A percentile compares a stretch with the other conserved stretches of the same genome.
phyloP scores from a whole-genome alignment of 2,329 filamentous ascomycete genomes.

The Pseudogymnoascus sp. region DNA sequence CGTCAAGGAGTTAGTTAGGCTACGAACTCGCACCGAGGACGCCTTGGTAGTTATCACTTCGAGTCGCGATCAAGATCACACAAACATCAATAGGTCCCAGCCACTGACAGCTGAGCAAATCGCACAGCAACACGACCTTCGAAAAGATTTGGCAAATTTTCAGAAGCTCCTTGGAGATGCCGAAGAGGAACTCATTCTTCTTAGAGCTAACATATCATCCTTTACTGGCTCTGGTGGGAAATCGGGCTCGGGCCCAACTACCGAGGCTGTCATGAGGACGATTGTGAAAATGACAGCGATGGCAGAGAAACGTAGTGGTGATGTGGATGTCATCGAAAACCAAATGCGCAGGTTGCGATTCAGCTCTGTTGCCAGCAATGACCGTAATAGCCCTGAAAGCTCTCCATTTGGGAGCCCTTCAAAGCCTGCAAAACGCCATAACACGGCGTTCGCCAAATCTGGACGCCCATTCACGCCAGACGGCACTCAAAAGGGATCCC shows the following conservation, averaged over 20 bases:
- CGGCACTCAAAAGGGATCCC: slow-evolving; percentile 20
- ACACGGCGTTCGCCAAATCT: slow-evolving; percentile 22
- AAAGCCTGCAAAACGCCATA: slow-evolving; percentile 20
- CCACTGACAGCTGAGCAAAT: slow-evolving; percentile 79
- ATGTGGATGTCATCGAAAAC: slow-evolving; percentile 81
- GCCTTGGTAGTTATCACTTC: slow-evolving; percentile 66
- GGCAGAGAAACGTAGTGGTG: slow-evolving; percentile 82
- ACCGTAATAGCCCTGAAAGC: slow-evolving; percentile 30
- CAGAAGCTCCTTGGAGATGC: slow-evolving; percentile 66
- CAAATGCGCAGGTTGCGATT: slow-evolving; percentile 69
- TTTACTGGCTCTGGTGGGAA: slow-evolving; percentile 38
- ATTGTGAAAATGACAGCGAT: slow-evolving; percentile 88
- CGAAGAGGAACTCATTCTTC: slow-evolving; percentile 69
- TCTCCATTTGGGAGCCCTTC: slow-evolving; percentile 33
- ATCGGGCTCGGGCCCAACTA: slow-evolving; percentile 52
- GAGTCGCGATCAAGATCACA: slow-evolving; percentile 57
- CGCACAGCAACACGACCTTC: slow-evolving; percentile 73
- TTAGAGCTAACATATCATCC: slow-evolving; percentile 68
- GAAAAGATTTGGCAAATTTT: slow-evolving; percentile 64
- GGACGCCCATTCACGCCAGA: slow-evolving; percentile 27
- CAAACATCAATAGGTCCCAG: slow-evolving; percentile 55
- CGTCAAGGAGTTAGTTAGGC: slow-evolving; percentile 57
- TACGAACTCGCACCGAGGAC: slow-evolving; percentile 69
- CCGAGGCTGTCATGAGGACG: slow-evolving; percentile 85
- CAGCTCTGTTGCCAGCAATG: slow-evolving; percentile 20